Evolutionary conservation across 495 filamentous ascomycete species (phyloP).

Genomic region (Hypoxylon rickii): DNA sequence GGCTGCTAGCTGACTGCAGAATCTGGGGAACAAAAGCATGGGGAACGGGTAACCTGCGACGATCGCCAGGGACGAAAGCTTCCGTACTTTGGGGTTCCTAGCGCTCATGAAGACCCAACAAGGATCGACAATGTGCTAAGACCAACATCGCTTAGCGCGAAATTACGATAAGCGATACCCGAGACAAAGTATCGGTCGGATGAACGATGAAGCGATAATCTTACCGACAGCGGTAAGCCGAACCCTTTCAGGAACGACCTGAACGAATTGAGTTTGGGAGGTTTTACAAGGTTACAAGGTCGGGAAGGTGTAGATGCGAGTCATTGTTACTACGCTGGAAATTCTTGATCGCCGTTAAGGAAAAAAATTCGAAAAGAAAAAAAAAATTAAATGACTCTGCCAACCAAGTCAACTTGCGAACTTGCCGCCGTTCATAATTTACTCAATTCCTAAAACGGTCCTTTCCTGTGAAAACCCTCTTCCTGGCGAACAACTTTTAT

Average conservation of each 20-base stretch:
- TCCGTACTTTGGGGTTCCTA: conserved; percentile 4
- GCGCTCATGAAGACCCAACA: background rate
- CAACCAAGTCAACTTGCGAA: conserved; percentile 6
- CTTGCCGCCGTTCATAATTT: background rate
- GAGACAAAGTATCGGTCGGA: conserved; percentile 2
- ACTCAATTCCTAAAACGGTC: background rate
- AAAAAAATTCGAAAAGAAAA: conserved; percentile 21
- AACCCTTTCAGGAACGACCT: conserved; percentile 8
- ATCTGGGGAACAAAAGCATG: conserved; percentile 17
- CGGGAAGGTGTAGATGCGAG: too few relatives aligned
- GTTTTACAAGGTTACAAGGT: too few relatives aligned
- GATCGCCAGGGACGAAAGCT: conserved; percentile 22
- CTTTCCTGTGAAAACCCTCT: background rate
- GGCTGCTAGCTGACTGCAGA: conserved; percentile 1
- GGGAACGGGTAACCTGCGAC: too few relatives aligned
- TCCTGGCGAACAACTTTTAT: background rate
- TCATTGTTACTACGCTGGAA: conserved; percentile 21
- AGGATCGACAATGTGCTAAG: background rate
- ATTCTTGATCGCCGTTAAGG: conserved; percentile 16
- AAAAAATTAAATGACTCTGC: conserved; percentile 36
- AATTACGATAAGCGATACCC: conserved; percentile 12
- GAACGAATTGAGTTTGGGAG: conserved; percentile 10
- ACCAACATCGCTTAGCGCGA: background rate
- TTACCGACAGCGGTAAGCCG: conserved; percentile 27
- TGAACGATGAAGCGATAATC: conserved; percentile 21